These are phyloP conservation scores for Cenchrus fungigraminus DNA, from an alignment of 176 grass and related monocot genomes.

Conservation along the genomic window DNA sequence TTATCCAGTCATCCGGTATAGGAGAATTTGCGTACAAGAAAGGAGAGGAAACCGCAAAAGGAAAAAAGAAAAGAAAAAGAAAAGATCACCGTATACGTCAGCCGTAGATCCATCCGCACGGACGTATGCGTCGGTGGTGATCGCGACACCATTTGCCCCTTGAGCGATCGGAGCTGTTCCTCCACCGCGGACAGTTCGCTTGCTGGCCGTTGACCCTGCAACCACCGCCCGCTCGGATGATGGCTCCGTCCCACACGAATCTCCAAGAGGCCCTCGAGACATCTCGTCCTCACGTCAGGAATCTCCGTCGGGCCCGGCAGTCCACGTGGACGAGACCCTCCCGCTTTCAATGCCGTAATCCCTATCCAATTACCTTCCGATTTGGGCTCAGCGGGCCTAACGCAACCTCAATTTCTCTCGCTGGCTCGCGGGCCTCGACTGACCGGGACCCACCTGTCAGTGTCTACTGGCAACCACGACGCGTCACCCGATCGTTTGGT, in stretches of 20 bases:
- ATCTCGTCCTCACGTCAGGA: conserved; percentile 30
- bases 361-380: not conserved
- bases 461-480: not conserved
- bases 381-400: not conserved
- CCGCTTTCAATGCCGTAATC: not conserved
- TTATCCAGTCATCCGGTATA: too few species aligned
- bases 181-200: conserved; percentile 9
- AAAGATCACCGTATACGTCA: too few species aligned
- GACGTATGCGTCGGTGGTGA: not conserved
- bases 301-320: conserved; percentile 17
- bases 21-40: too few species aligned
- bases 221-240: not conserved
- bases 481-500: not conserved
- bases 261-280: not conserved
- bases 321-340: conserved; percentile 11
- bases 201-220: conserved; percentile 27
- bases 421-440: not conserved
- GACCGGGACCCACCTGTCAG: not conserved
- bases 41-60: too few species aligned
- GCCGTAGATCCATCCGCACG: too few species aligned
- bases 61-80: too few species aligned
- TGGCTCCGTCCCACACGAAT: conserved; percentile 12
- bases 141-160: not conserved
- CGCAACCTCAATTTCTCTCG: accelerated
- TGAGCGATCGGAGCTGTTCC: conserved; percentile 12